These are phyloP conservation scores for Mortierella sp. DNA, from an alignment of 371 early-diverging fungal species.

Conservation along the genomic window DNA sequence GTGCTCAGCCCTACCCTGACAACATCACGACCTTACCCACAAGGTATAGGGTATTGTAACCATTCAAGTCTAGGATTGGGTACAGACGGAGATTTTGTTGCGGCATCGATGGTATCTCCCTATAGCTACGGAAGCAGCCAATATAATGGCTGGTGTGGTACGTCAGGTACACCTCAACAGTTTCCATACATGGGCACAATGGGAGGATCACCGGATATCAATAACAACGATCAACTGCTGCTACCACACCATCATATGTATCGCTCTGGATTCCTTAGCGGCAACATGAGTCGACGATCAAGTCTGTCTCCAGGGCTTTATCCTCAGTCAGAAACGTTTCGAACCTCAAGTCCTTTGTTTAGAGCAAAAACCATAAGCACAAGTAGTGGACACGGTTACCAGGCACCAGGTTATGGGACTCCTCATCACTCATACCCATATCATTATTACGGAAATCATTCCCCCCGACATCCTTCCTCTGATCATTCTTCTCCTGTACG, in stretches of 20 bases:
- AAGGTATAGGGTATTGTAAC: slow-evolving; percentile 15
- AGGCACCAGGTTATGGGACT: neutral
- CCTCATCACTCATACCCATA: neutral
- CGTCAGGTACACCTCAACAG: neutral
- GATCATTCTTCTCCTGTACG: slow-evolving; percentile 3
- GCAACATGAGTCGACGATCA: slow-evolving; percentile 20
- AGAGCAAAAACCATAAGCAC: slow-evolving; percentile 23
- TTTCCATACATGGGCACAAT: slow-evolving; percentile 2
- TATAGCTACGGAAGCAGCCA: slow-evolving; percentile 16
- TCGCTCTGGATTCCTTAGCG: neutral
- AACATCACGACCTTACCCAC: neutral
- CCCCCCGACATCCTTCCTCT: neutral
- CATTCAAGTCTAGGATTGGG: slow-evolving; percentile 1
- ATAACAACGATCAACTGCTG: slow-evolving; percentile 31
- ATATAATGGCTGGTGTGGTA: slow-evolving; percentile 20
- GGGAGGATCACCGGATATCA: slow-evolving; percentile 9
- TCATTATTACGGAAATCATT: neutral
- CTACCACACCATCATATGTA: slow-evolving; percentile 9
- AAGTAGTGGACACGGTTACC: neutral
- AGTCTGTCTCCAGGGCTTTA: slow-evolving; percentile 34
- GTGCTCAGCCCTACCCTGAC: slow-evolving; percentile 12
- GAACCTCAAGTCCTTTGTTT: neutral
- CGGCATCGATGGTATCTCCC: slow-evolving; percentile 8
- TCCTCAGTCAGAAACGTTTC: neutral
- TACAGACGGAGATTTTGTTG: neutral